Evolutionary conservation across 768 basidiomycete species (phyloP), one percentile per base, ranked within the genome.

Genomic region (Daedaleopsis nitida): DNA sequence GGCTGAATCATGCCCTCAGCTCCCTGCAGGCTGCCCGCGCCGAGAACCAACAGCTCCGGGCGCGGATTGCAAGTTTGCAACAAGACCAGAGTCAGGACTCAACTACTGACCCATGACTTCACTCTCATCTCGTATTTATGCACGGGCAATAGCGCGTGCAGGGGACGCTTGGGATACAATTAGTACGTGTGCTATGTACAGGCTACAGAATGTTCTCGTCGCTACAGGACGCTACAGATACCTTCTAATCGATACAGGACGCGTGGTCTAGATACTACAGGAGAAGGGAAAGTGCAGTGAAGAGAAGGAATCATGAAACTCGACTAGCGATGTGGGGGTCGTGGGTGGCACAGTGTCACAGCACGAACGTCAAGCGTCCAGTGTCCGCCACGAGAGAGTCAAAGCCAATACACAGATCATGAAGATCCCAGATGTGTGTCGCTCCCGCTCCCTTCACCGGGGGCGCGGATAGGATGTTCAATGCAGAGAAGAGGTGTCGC

Each of bases 31-130:
- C 77, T 53, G 72, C 76, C 24, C 79, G 76, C 14, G 77, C 79
- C 45, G 87, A 92, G 70, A 88, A 87, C 66, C 72, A 76, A 45
- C 76, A 75, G 58, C 79, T 92, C 0, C 67, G 68, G 5, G 37
- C 57, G 5, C 66, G 68, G n/a, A 51, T 69, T 21, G 52, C 43
- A 3, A 39, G 34, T 11, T 23, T 63, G n/a, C 58, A 70, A 23
- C 55, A 52, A 11, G 24, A 53, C 21, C 47, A 23, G 14, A 24
- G 21, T 21, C 52, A 32, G 12, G 43, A 24, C 16, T 12, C 35
- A 5, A 32, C 52, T 9, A 52, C 54, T 8, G 57, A 57, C n/a
- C 16, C 53, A 6, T 57, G 27, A 32, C 7, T 3, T 32, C 27
- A 7, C 27, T 32, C 4, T 32, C 27, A 7, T 32, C 7, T 32